phyloP scores from a whole-genome alignment of 352 stramenopile genomes.

The Plasmopara halstedii region DNA sequence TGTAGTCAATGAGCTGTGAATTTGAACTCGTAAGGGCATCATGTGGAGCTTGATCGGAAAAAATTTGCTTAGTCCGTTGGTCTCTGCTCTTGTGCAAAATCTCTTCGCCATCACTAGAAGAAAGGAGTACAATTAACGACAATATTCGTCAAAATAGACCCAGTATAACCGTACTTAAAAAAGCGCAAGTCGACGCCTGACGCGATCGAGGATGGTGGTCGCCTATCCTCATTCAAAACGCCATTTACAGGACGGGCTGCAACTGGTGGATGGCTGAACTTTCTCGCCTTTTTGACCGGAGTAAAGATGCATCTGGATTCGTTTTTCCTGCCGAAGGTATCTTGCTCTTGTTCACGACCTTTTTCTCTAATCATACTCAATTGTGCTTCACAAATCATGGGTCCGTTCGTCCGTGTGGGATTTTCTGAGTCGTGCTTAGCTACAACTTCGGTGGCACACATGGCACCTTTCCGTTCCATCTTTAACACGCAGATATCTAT shows the following conservation, averaged over 20 bases:
- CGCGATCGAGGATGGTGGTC: conserved; percentile 19
- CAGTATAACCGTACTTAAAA: conserved; percentile 30
- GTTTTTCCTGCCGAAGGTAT: conserved; percentile 1
- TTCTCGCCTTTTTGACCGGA: conserved; percentile 39
- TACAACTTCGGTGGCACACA: background rate
- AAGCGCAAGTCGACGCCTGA: conserved; percentile 23
- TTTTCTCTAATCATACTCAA: conserved; percentile 2
- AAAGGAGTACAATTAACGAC: background rate
- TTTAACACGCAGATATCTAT: conserved; percentile 51
- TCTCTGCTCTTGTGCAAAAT: conserved; percentile 12
- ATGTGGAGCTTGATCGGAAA: background rate
- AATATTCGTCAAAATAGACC: background rate
- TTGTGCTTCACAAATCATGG: background rate
- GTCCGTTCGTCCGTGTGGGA: background rate
- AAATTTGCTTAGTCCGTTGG: background rate
- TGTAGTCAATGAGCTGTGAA: background rate
- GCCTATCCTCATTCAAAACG: background rate
- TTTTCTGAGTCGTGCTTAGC: background rate
- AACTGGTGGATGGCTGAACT: conserved; percentile 4
- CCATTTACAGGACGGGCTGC: conserved; percentile 1
- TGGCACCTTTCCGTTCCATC: conserved; percentile 24
- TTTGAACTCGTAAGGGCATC: background rate
- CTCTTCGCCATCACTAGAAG: conserved; percentile 26
- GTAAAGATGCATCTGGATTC: conserved; percentile 43
- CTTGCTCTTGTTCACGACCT: conserved; percentile 1